Percentiles rank a stretch among this genome's conserved stretches.
These are phyloP conservation scores for Lactarius deliciosus DNA, from an alignment of 768 basidiomycete species.

Conservation along the genomic window DNA sequence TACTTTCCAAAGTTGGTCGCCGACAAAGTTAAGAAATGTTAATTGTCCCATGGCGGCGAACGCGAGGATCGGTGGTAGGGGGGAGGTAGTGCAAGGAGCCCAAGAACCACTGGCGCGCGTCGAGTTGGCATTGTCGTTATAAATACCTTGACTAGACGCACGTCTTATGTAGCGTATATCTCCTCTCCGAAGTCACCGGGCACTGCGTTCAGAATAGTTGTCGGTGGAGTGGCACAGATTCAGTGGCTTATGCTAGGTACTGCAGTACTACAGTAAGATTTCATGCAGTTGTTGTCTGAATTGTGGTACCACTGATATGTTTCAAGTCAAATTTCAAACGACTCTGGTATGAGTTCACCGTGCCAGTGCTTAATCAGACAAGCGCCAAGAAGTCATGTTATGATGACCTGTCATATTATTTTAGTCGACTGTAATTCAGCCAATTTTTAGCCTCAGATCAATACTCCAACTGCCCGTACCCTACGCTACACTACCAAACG, in stretches of 20 bases:
- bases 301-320: background rate
- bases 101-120: too few relatives aligned
- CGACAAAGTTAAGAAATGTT: slow-evolving; percentile 9
- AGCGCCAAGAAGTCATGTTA: too few relatives aligned
- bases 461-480: too few relatives aligned
- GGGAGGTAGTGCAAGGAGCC: background rate
- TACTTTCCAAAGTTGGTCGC: slow-evolving; percentile 15
- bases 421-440: too few relatives aligned
- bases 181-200: background rate
- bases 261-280: too few relatives aligned
- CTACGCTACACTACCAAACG: too few relatives aligned
- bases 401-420: too few relatives aligned
- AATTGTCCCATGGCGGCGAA: slow-evolving; percentile 20
- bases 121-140: background rate
- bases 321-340: background rate
- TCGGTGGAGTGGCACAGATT: background rate
- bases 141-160: background rate
- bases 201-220: background rate
- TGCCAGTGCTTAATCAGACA: too few relatives aligned
- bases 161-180: background rate
- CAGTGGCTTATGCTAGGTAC: background rate
- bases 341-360: too few relatives aligned
- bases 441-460: too few relatives aligned
- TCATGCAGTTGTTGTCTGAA: background rate
- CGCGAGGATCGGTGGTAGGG: background rate